These are phyloP conservation scores for Ascochyta fabae DNA, from an alignment of 2,329 filamentous ascomycete genomes.

Conservation along the genomic window DNA sequence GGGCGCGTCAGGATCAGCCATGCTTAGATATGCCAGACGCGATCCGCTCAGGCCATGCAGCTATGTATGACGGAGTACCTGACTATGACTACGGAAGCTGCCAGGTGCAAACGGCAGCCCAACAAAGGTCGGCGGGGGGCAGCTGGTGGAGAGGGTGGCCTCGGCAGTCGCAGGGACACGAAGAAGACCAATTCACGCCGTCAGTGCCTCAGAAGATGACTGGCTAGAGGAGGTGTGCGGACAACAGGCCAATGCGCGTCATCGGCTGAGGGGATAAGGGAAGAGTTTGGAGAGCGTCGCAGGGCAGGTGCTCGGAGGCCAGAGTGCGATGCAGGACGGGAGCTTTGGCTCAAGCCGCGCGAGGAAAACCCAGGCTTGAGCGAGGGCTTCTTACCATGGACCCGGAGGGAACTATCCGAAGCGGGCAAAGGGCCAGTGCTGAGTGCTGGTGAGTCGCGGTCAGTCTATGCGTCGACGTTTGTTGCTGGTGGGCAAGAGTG, in stretches of 20 bases:
- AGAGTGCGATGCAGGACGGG: constrained; percentile 40
- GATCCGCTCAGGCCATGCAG: constrained; percentile 51
- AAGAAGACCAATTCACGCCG: constrained; percentile 32
- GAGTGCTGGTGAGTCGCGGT: constrained; percentile 29
- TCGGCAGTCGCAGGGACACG: constrained; percentile 42
- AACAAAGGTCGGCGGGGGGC: constrained; percentile 31
- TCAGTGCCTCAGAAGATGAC: constrained; percentile 38
- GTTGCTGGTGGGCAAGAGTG: constrained; percentile 37
- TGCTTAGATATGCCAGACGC: constrained; percentile 46
- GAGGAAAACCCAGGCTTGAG: constrained; percentile 42
- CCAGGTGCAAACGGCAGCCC: constrained; percentile 36
- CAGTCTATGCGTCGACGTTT: constrained; percentile 45
- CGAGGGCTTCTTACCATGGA: constrained; percentile 47
- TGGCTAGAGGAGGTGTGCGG: constrained; percentile 34
- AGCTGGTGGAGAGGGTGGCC: constrained; percentile 33
- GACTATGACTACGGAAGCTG: constrained; percentile 23
- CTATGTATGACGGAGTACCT: constrained; percentile 38
- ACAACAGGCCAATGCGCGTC: constrained; percentile 44
- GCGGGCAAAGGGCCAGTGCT: constrained; percentile 37
- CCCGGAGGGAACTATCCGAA: constrained; percentile 45
- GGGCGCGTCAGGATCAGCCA: constrained; percentile 50
- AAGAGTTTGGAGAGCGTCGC: constrained; percentile 47
- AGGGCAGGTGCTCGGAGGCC: constrained; percentile 39
- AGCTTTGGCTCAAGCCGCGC: constrained; percentile 42
- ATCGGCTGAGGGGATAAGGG: constrained; percentile 38